A percentile compares a stretch with the other conserved stretches of the same genome.
These are phyloP conservation scores for Penicillium macrosclerotiorum DNA, from an alignment of 495 filamentous ascomycete genomes.

Conservation along the genomic window DNA sequence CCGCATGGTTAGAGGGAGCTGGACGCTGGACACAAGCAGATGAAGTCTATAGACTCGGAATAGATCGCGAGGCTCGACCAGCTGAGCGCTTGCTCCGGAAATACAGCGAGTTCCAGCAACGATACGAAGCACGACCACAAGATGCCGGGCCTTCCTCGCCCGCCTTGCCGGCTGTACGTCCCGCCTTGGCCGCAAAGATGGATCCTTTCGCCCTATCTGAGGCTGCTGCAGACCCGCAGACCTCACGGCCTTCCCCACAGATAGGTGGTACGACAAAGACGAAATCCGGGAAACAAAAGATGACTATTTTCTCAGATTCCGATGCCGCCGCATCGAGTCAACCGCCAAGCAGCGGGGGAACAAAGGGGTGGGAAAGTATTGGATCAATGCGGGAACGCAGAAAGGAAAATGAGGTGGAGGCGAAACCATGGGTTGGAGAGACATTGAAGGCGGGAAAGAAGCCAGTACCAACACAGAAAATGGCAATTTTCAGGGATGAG, in stretches of 20 bases:
- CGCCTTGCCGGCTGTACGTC: constrained; percentile 76
- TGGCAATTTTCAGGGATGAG: constrained; percentile 93
- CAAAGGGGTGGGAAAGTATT: constrained; percentile 89
- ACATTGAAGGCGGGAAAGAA: constrained; percentile 84
- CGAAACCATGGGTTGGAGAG: constrained; percentile 89
- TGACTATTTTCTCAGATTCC: constrained; percentile 87
- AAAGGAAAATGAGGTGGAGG: constrained; percentile 88
- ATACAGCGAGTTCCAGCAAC: constrained; percentile 82
- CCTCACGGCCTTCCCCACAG: constrained; percentile 43
- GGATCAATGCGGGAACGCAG: constrained; percentile 80
- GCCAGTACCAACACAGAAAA: constrained; percentile 69
- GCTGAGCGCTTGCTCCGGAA: constrained; percentile 78
- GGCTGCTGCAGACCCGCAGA: constrained; percentile 61
- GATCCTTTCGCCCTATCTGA: constrained; percentile 67
- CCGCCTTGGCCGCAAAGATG: constrained; percentile 82
- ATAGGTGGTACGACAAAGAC: constrained; percentile 53
- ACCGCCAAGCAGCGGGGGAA: constrained; percentile 43
- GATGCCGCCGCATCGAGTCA: constrained; percentile 37
- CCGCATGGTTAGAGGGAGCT: constrained; percentile 81
- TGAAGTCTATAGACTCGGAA: constrained; percentile 84
- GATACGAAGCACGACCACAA: constrained; percentile 62
- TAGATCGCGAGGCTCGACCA: constrained; percentile 85
- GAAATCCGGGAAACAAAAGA: constrained; percentile 68
- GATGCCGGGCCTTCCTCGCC: constrained; percentile 74
- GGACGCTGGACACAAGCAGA: constrained; percentile 89